phyloP scores from a whole-genome alignment of 164 flowering plant genomes.

The Kalanchoe fedtschenkoi region DNA sequence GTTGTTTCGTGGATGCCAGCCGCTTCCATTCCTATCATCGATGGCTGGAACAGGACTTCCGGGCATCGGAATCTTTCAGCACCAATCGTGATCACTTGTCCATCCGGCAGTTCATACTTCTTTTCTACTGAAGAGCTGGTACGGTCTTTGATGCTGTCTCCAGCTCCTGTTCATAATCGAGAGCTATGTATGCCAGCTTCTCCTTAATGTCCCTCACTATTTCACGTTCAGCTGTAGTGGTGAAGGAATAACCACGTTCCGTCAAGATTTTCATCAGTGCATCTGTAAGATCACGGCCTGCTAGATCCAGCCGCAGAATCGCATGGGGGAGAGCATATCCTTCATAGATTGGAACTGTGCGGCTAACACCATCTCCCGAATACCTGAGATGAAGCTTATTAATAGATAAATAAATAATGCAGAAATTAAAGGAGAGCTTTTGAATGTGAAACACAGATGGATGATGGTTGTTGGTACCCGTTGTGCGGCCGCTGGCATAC shows the following conservation, averaged over 20 bases:
- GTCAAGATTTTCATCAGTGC: background rate
- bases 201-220: background rate
- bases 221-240: background rate
- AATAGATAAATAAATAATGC: too few species aligned
- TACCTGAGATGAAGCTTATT: background rate
- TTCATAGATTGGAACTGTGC: too few species aligned
- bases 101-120: background rate
- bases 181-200: background rate
- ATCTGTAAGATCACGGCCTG: too few species aligned
- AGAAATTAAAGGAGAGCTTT: too few species aligned
- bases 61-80: too few species aligned
- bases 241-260: background rate
- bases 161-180: conserved; percentile 2
- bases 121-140: background rate
- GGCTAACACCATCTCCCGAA: background rate
- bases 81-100: too few species aligned
- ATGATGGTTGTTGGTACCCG: background rate
- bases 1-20: too few species aligned
- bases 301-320: background rate
- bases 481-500: background rate
- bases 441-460: too few species aligned
- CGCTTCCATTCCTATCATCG: too few species aligned
- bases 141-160: background rate
- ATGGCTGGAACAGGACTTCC: too few species aligned
- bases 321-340: background rate